Conservation (phyloP, 805 yeast genomes). For the Nakazawaea anatomiae region DNA sequence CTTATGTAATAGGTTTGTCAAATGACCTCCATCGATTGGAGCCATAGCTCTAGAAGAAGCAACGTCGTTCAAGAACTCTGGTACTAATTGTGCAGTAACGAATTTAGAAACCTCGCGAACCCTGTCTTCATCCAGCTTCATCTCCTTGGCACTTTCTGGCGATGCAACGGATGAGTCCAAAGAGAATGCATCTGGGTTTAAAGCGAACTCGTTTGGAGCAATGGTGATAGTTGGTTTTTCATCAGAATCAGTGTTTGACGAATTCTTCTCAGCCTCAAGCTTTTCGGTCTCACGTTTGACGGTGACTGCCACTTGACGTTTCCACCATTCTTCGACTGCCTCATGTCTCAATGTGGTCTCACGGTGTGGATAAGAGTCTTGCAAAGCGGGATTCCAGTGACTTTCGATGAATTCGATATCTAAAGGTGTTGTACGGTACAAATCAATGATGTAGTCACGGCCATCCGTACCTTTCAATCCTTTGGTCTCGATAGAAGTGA, state of each 20-base stretch:
- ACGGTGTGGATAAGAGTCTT: conserved; percentile 73
- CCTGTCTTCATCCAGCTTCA: conserved; percentile 48
- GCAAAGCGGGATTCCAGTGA: conserved; percentile 36
- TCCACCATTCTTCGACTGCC: conserved; percentile 90
- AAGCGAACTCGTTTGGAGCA: conserved; percentile 46
- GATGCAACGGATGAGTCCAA: conserved; percentile 33
- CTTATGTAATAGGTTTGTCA: conserved; percentile 63
- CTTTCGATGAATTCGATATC: conserved; percentile 72
- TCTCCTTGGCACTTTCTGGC: conserved; percentile 28
- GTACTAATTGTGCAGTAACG: conserved; percentile 52
- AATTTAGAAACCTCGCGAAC: conserved; percentile 68
- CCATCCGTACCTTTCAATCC: conserved; percentile 85
- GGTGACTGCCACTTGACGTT: conserved; percentile 50
- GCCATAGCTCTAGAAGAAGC: conserved; percentile 41
- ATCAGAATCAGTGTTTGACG: conserved; percentile 28
- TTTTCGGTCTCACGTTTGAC: conserved; percentile 45
- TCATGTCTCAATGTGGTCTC: conserved; percentile 78
- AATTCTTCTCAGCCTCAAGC: conserved; percentile 22
- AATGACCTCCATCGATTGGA: conserved; percentile 80
- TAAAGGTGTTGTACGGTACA: conserved; percentile 77
- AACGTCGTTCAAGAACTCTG: conserved; percentile 54
- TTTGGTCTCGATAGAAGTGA: conserved; percentile 73
- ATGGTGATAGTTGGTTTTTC: conserved; percentile 45
- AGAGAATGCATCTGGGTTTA: conserved; percentile 78
- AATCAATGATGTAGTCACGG: conserved; percentile 77